phyloP scores from a whole-genome alignment of 1,284 basidiomycete genomes.

The Meira nashicola region DNA sequence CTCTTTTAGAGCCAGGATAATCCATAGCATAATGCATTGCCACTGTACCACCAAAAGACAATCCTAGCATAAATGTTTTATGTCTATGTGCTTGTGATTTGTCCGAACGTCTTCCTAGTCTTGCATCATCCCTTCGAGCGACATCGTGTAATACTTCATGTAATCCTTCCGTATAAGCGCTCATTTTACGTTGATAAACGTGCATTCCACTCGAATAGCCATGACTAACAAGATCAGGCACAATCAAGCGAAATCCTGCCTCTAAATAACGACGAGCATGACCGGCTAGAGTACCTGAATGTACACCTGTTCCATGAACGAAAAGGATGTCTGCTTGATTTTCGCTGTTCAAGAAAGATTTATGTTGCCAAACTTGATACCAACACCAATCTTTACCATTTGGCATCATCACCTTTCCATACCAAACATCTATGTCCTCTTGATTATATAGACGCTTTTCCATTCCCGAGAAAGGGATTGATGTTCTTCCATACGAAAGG shows the following conservation, averaged over 20 bases:
- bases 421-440: constrained; percentile 38
- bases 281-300: constrained; percentile 44
- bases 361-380: constrained; percentile 51
- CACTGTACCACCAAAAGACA: constrained; percentile 47
- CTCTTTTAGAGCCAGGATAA: constrained; percentile 34
- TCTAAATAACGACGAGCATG: constrained; percentile 48
- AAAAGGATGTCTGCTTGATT: constrained; percentile 44
- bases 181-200: constrained; percentile 38
- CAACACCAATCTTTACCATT: constrained; percentile 48
- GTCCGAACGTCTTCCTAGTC: constrained; percentile 13
- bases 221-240: constrained; percentile 46
- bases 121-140: constrained; percentile 30
- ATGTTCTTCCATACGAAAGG: constrained; percentile 35
- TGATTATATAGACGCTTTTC: constrained; percentile 46
- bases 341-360: constrained; percentile 8
- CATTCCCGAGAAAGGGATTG: constrained; percentile 43
- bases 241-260: constrained; percentile 44
- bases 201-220: constrained; percentile 48
- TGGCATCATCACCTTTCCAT: constrained; percentile 38
- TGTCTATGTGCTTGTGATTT: constrained; percentile 32
- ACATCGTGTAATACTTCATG: constrained; percentile 43
- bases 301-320: constrained; percentile 49
- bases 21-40: constrained; percentile 41
- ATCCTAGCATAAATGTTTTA: constrained; percentile 44
- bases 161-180: constrained; percentile 35